Evolutionary conservation across 352 stramenopile genomes (phyloP).

Genomic region (Phytophthora sp.): DNA sequence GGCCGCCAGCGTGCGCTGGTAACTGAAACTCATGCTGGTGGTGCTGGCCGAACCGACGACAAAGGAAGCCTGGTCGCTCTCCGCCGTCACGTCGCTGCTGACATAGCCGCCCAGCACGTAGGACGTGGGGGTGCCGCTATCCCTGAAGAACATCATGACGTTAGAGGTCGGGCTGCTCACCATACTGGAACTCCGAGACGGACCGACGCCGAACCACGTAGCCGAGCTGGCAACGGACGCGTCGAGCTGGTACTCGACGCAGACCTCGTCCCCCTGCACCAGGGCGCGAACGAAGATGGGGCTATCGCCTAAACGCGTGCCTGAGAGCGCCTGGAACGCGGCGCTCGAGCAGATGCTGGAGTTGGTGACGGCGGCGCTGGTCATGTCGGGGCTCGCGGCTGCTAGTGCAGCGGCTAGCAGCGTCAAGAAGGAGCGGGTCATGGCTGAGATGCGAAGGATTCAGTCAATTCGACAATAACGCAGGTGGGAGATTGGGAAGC

Average conservation of each 20-base stretch:
- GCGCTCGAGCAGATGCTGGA: slow-evolving; percentile 57
- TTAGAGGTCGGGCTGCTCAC: slow-evolving; percentile 72
- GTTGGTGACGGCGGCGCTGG: slow-evolving; percentile 25
- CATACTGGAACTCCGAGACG: slow-evolving; percentile 54
- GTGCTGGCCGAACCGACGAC: slow-evolving; percentile 43
- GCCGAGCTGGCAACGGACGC: slow-evolving; percentile 41
- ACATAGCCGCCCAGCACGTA: slow-evolving; percentile 61
- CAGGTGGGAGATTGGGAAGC: background rate
- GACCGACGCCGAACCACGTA: slow-evolving; percentile 70
- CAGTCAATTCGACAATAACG: slow-evolving; percentile 31
- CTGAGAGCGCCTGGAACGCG: slow-evolving; percentile 52
- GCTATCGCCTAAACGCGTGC: slow-evolving; percentile 57
- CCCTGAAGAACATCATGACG: slow-evolving; percentile 76
- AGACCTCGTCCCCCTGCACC: slow-evolving; percentile 61
- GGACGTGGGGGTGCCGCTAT: slow-evolving; percentile 43
- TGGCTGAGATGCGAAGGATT: slow-evolving; percentile 11
- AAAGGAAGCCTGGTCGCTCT: slow-evolving; percentile 54
- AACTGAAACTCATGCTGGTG: slow-evolving; percentile 68
- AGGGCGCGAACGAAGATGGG: slow-evolving; percentile 69
- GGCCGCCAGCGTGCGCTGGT: slow-evolving; percentile 67
- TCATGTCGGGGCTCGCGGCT: slow-evolving; percentile 14
- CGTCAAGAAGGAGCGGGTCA: slow-evolving; percentile 18
- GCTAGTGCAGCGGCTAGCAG: slow-evolving; percentile 17
- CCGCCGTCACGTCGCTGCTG: slow-evolving; percentile 47
- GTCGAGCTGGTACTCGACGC: slow-evolving; percentile 68